Evolutionary conservation across 768 basidiomycete species (phyloP).

Genomic region (Mrakia gelida): DNA sequence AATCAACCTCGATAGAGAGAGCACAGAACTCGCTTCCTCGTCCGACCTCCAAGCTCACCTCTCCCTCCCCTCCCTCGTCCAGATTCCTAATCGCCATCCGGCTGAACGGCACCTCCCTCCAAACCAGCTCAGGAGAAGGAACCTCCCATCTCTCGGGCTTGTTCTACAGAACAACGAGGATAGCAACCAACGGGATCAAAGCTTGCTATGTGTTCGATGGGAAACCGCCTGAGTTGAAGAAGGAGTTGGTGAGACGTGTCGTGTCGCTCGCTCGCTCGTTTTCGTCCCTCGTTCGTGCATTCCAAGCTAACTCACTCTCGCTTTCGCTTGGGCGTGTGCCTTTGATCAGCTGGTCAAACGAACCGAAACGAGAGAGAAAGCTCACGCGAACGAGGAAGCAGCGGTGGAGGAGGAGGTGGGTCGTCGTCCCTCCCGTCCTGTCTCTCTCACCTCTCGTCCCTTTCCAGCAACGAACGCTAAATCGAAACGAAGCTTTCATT

Average conservation of each 20-base stretch:
- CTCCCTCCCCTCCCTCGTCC: not conserved
- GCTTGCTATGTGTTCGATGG: conserved; percentile 97
- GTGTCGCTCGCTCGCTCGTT: not conserved
- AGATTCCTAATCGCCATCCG: conserved; percentile 97
- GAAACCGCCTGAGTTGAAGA: conserved; percentile 93
- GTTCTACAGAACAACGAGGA: conserved; percentile 94
- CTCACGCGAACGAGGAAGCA: not conserved
- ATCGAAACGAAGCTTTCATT: not conserved
- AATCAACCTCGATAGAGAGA: not conserved
- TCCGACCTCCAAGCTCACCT: not conserved
- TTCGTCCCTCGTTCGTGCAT: not conserved
- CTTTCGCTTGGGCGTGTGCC: not conserved
- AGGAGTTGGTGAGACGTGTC: conserved; percentile 72
- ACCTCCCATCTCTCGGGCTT: conserved; percentile 98
- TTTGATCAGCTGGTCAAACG: not conserved
- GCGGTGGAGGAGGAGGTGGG: too few species aligned
- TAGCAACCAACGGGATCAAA: conserved; percentile 97
- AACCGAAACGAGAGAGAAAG: not conserved
- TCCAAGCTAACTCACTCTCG: not conserved
- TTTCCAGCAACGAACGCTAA: not conserved
- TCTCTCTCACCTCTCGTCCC: not conserved
- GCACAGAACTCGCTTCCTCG: too few species aligned
- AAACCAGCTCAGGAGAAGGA: conserved; percentile 94
- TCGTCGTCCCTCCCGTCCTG: too few species aligned
- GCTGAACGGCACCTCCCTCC: conserved; percentile 90